A percentile compares a stretch with the other conserved stretches of the same genome.
phyloP scores from a whole-genome alignment of 176 grass and related monocot species.

The Phoenix roebelenii region DNA sequence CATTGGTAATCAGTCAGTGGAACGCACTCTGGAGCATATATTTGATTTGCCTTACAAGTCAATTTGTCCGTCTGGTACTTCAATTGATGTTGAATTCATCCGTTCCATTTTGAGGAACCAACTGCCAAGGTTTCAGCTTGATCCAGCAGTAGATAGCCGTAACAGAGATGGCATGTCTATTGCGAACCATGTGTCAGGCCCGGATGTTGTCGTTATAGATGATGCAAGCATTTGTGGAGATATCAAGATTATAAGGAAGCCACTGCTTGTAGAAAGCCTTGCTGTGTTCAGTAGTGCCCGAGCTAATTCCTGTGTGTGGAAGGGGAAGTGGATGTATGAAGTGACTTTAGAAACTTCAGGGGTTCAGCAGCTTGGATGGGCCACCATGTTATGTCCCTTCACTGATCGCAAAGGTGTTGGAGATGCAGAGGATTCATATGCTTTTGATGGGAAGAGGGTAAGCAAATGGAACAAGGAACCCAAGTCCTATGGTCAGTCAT shows the following conservation, averaged over 20 bases:
- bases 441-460: constrained; percentile 64
- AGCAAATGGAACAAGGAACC: constrained; percentile 79
- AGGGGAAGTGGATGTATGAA: constrained; percentile 91
- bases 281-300: constrained; percentile 62
- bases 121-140: constrained; percentile 32
- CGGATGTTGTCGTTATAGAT: constrained; percentile 44
- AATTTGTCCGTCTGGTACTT: constrained; percentile 16
- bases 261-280: constrained; percentile 57
- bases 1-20: constrained; percentile 55
- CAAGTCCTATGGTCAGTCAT: constrained; percentile 55
- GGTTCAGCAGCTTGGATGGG: constrained; percentile 80
- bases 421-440: constrained; percentile 71
- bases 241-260: constrained; percentile 52
- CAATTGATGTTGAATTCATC: constrained; percentile 44
- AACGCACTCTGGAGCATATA: constrained; percentile 70
- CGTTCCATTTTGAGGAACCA: constrained; percentile 41
- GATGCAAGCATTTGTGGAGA: constrained; percentile 47
- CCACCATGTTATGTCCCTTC: constrained; percentile 49
- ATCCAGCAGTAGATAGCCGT: constrained; percentile 7
- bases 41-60: constrained; percentile 69
- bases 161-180: constrained; percentile 20
- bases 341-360: constrained; percentile 69
- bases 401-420: constrained; percentile 78
- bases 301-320: constrained; percentile 47
- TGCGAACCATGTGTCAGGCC: constrained; percentile 23